Evolutionary conservation across 148 eudicot genomes (phyloP).

Genomic region (Vaccinium myrtillus): DNA sequence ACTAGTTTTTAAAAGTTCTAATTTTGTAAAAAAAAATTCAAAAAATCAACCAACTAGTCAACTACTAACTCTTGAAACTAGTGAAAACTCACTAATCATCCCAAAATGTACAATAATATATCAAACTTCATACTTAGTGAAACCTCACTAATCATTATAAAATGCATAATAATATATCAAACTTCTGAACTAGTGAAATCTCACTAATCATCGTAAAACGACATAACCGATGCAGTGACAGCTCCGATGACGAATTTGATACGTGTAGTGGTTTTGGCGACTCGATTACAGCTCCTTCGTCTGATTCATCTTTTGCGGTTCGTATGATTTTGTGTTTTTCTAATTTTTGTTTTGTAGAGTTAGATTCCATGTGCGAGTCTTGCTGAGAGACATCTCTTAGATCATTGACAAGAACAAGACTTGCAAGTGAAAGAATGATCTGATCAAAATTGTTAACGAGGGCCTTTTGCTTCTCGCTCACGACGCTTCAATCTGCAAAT

Average conservation of each 20-base stretch:
- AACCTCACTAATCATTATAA: no score
- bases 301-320: neutral
- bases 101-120: no score
- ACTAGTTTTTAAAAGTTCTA: no score
- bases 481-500: constrained; percentile 57
- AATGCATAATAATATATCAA: no score
- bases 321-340: neutral
- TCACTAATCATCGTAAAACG: no score
- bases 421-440: constrained; percentile 49
- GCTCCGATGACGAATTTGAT: constrained; percentile 64
- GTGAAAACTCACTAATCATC: no score
- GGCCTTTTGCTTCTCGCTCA: constrained; percentile 39
- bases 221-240: constrained; percentile 54
- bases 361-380: constrained; percentile 50
- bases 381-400: constrained; percentile 50
- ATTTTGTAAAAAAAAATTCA: no score
- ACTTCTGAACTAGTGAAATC: no score
- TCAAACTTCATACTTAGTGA: no score
- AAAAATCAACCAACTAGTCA: no score
- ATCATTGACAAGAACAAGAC: constrained; percentile 46
- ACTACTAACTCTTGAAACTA: no score
- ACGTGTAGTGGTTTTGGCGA: constrained; percentile 27
- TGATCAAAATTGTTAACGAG: constrained; percentile 40
- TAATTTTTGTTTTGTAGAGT: constrained; percentile 28
- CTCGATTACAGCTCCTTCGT: constrained; percentile 24